Evolutionary conservation across 495 filamentous ascomycete genomes (phyloP), one percentile per base, ranked within the genome.

Genomic region (Trichocladium uniseriatum): DNA sequence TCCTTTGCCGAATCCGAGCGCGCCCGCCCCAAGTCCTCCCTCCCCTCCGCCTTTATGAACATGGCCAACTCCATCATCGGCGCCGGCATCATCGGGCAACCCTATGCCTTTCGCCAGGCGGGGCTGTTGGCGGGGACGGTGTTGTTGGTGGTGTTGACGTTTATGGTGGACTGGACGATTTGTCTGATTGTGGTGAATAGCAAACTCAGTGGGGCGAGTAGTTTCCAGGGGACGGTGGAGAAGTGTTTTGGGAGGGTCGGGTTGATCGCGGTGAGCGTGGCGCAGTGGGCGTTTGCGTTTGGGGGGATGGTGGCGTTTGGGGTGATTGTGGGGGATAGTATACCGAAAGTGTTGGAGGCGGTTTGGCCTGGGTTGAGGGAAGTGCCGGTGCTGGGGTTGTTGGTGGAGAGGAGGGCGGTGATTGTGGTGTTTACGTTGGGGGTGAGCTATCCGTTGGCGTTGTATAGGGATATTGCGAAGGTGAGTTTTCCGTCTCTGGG

Each of bases 21-120:
- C 0, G 43, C 52, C 9, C 64, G 76, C 8, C 76, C 76, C 19
- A 76, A 74, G 56, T 71, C 65, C 6, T 71, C 70, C 0, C 44
- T 79, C 32, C 50, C 67, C 4, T 64, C 64, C 16, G 76, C 76
- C 8, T 97, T 98, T 54, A 95, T 95, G 87, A 98, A 98, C 66
- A 98, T 98, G 92, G 89, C 90, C 38, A 98, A 98, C 64, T 89
- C 83, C 54, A 98, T 98, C 57, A 97, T 98, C 66, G 92, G 92
- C 10, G 92, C 92, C 3, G 92, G 92, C 1, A 98, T 98, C 56
- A 97, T 98, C 62, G 92, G 88, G 2, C 94, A 97, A 65, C 89
- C 92, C 8, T 97, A 97, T 68, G 92, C 92, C 7, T 84, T 98
- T 57, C 78, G 80, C 21, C 88, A 97, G 62, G 90, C 92, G 13